Base-by-base conservation (phyloP, 306 rosid species). In the Gynostemma pentaphyllum region DNA sequence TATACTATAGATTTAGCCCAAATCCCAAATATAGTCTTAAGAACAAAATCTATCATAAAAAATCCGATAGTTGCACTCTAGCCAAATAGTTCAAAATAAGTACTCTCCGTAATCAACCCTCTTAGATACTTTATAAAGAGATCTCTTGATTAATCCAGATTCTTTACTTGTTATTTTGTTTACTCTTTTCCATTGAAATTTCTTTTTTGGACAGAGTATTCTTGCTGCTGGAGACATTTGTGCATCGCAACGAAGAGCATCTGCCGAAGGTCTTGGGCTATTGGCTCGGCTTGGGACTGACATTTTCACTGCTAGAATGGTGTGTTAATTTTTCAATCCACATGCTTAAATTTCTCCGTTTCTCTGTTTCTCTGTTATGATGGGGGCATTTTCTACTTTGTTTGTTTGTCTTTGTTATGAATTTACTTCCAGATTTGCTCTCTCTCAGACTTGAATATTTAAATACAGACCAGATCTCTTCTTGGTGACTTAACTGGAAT, bases 271-370 rank as follows among this genome's bases (percentile, higher is more conserved):
- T 53, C 84, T 92, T 64, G 98, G 98, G 68, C 81, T 83, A 70
- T 78, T 92, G 69, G 95, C 98, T 72, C 96, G 98, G 70, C 79
- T 88, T 74, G 98, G 98, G 74, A 88, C 83, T 57, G 98, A 92
- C 70, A 57, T 86, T 70, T 92, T 85, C 79, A 86, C 96, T 63
- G 98, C 98, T 47, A 86, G 95, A 82, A 83, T 88, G 95, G 98
- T 80, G 68, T 74, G 79, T 74, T 18, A 18, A n/a, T 16, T 48
- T 63, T 41, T 36, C 7, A 19, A 37, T 37, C 34, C 47, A 19
- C 64, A 32, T 24, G 37, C 36, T 36, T 6, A 12, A 59, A 59
- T 44, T 59, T 36, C n/a, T 54, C 42, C n/a, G n/a, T n/a, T n/a
- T 55, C 4, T 56, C 7, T 56, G 3, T 54, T 30, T 16, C 18